Percentiles rank a stretch among this genome's conserved stretches.
These are phyloP conservation scores for Cordyceps cateniannulata DNA, from an alignment of 2,329 filamentous ascomycete genomes.

Conservation along the genomic window DNA sequence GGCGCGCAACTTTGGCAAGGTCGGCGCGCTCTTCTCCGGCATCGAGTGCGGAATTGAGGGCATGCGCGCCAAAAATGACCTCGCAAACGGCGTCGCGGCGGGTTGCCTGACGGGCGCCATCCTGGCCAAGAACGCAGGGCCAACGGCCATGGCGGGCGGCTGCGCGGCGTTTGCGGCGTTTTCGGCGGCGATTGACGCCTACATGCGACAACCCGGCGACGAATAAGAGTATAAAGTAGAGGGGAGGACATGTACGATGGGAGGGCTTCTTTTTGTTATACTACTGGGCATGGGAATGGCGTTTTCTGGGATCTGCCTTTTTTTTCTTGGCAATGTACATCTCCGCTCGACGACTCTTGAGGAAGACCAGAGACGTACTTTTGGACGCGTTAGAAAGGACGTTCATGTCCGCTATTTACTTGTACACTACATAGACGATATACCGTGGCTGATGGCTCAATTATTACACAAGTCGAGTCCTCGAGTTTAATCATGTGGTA, in stretches of 20 bases:
- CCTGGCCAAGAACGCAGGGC: slow-evolving; percentile 78
- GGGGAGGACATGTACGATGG: neutral
- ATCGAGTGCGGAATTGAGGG: slow-evolving; percentile 97
- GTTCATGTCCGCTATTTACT: slow-evolving; percentile 14
- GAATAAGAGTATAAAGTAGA: slow-evolving; percentile 30
- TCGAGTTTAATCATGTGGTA: neutral
- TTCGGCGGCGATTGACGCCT: slow-evolving; percentile 83
- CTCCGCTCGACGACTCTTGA: slow-evolving; percentile 14
- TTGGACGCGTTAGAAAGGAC: neutral
- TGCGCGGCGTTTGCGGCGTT: slow-evolving; percentile 94
- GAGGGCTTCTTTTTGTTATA: slow-evolving; percentile 14
- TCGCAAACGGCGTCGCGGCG: slow-evolving; percentile 78
- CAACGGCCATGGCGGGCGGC: slow-evolving; percentile 79
- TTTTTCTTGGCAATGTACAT: slow-evolving; percentile 17
- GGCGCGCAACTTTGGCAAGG: slow-evolving; percentile 91
- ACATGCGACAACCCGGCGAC: slow-evolving; percentile 72
- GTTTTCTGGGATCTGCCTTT: slow-evolving; percentile 23
- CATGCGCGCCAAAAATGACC: slow-evolving; percentile 85
- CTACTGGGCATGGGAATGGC: slow-evolving; percentile 19
- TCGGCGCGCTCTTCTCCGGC: slow-evolving; percentile 83
- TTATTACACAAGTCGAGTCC: neutral
- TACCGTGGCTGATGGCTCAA: slow-evolving; percentile 16
- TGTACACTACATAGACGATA: slow-evolving; percentile 24
- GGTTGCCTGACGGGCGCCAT: slow-evolving; percentile 90
- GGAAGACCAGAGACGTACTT: neutral